Evolutionary conservation across 2,329 filamentous ascomycete species (phyloP).

Genomic region (Epichloe coenophiala): DNA sequence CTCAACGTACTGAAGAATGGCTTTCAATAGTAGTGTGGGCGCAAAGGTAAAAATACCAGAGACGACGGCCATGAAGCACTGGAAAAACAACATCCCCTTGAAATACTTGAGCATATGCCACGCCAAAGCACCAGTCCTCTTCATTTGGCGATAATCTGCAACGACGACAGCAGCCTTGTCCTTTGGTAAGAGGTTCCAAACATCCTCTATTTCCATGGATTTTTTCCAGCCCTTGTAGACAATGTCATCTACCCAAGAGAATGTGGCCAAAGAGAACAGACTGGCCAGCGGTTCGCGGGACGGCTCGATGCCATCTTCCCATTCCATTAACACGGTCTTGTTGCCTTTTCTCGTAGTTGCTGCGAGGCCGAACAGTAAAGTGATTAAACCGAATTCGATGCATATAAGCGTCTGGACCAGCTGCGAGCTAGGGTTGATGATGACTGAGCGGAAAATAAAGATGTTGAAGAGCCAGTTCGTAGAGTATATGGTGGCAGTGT

Average conservation of each 20-base stretch:
- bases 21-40: conserved; percentile 79
- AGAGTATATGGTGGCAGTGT: conserved; percentile 75
- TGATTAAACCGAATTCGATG: conserved; percentile 60
- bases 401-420: conserved; percentile 52
- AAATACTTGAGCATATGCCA: conserved; percentile 80
- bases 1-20: conserved; percentile 91
- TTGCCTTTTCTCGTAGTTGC: conserved; percentile 83
- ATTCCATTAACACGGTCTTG: conserved; percentile 74
- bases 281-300: conserved; percentile 80
- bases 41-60: conserved; percentile 78
- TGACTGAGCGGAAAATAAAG: conserved; percentile 68
- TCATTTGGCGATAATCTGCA: conserved; percentile 69
- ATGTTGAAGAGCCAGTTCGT: conserved; percentile 68
- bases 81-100: conserved; percentile 57
- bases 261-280: conserved; percentile 75
- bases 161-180: conserved; percentile 79
- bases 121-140: conserved; percentile 66
- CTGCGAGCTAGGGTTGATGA: conserved; percentile 61
- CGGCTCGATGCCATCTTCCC: conserved; percentile 78
- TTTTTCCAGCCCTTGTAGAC: conserved; percentile 84
- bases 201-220: conserved; percentile 66
- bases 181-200: conserved; percentile 82
- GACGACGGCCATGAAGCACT: conserved; percentile 68
- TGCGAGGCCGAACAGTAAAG: conserved; percentile 62
- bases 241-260: conserved; percentile 80